Evolutionary conservation across 2,329 filamentous ascomycete genomes (phyloP).

Genomic region (Aureobasidium sp.): DNA sequence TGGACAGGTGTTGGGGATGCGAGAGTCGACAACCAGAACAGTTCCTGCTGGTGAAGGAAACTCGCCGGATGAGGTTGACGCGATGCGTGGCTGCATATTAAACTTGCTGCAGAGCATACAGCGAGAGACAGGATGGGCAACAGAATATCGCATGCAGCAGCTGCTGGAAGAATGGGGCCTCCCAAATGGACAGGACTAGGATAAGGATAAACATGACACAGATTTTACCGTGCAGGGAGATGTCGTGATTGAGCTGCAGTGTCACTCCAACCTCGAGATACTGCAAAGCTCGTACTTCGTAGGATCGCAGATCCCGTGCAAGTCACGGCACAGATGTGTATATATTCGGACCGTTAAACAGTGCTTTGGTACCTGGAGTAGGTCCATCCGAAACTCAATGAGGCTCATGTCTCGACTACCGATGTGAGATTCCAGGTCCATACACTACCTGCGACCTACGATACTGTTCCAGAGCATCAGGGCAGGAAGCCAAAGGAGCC

Average conservation of each 20-base stretch:
- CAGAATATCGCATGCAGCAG: conserved; percentile 53
- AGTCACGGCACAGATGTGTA: background rate
- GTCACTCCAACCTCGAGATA: background rate
- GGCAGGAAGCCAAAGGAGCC: background rate
- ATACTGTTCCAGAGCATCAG: background rate
- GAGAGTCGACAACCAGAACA: background rate
- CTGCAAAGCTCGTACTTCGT: background rate
- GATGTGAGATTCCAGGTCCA: background rate
- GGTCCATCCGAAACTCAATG: background rate
- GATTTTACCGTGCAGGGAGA: background rate
- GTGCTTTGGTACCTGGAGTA: background rate
- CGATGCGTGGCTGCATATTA: conserved; percentile 50
- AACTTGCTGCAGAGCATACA: conserved; percentile 53
- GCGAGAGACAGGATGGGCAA: conserved; percentile 57
- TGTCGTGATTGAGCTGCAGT: background rate
- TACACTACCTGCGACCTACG: background rate
- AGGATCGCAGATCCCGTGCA: conserved; percentile 1
- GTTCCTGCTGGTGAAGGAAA: conserved; percentile 23
- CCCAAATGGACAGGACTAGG: conserved; percentile 5
- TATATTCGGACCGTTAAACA: conserved; percentile 1
- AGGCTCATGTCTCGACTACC: background rate
- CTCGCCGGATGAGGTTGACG: conserved; percentile 24
- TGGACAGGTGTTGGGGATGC: conserved; percentile 49
- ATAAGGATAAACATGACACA: background rate
- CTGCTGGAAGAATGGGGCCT: conserved; percentile 43